Conservation (phyloP, 2,329 filamentous ascomycete genomes). For the Talaromyces albobiverticillius region DNA sequence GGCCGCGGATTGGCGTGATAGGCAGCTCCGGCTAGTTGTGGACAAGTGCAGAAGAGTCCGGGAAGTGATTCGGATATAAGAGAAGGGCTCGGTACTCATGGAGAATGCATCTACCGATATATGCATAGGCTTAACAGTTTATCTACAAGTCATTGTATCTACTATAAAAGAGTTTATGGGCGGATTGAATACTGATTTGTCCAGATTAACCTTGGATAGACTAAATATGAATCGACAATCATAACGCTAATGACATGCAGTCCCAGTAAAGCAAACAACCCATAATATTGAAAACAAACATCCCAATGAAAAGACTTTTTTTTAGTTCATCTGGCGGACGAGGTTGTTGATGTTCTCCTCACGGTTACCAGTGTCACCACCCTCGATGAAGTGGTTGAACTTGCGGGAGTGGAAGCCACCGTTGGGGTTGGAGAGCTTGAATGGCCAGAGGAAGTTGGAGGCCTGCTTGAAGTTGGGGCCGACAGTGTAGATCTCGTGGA, state of each 20-base stretch:
- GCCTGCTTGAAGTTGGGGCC: constrained; percentile 99
- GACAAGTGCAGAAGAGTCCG: constrained; percentile 59
- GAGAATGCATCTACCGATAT: background rate
- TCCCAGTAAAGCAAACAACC: constrained; percentile 33
- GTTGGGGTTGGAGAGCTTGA: constrained; percentile 98
- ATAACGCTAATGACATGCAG: constrained; percentile 32
- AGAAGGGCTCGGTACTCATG: background rate
- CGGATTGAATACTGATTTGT: constrained; percentile 36
- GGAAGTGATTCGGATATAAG: constrained; percentile 37
- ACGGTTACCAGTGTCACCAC: constrained; percentile 97
- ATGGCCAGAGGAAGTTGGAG: constrained; percentile 99
- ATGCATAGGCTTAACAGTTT: background rate
- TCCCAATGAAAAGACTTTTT: constrained; percentile 19
- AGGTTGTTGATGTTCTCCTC: constrained; percentile 97
- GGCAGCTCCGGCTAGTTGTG: constrained; percentile 63
- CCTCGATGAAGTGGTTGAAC: constrained; percentile 99
- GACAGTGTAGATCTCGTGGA: constrained; percentile 98
- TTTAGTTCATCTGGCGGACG: constrained; percentile 98
- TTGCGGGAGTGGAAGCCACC: constrained; percentile 95
- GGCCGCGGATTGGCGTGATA: constrained; percentile 40
- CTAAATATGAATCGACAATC: constrained; percentile 22
- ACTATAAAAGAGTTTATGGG: constrained; percentile 23
- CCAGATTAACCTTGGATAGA: constrained; percentile 25
- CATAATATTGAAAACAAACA: constrained; percentile 18
- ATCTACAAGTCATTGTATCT: background rate